phyloP scores from a whole-genome alignment of 1,284 basidiomycete genomes.

The Ceratobasidium sp. region DNA sequence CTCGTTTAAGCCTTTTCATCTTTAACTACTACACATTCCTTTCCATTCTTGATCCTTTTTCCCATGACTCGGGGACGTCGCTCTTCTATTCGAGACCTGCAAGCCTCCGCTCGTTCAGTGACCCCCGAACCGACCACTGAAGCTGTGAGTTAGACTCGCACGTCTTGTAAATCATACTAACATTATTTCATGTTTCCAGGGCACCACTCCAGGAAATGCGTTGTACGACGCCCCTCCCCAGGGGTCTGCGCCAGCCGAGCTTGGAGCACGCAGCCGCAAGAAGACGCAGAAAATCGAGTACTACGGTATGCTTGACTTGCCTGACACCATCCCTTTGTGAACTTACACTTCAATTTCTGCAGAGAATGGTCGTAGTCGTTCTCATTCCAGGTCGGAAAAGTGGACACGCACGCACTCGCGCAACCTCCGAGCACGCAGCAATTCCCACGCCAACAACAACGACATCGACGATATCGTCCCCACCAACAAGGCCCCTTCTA shows the following conservation, averaged over 20 bases:
- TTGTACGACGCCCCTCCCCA: background rate
- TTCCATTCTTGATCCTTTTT: background rate
- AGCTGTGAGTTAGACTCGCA: background rate
- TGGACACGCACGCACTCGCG: background rate
- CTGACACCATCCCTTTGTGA: too few species aligned
- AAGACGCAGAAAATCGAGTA: background rate
- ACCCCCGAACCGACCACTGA: background rate
- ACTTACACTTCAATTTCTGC: background rate
- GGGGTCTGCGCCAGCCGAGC: background rate
- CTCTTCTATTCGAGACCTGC: background rate
- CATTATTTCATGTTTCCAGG: background rate
- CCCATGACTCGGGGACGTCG: slow-evolving; percentile 6
- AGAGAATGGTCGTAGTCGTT: background rate
- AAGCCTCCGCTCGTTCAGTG: background rate
- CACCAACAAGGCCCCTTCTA: background rate
- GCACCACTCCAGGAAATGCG: background rate
- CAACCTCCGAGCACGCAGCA: background rate
- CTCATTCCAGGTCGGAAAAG: background rate
- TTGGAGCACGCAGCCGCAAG: background rate
- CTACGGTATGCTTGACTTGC: background rate
- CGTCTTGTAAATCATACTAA: too few species aligned
- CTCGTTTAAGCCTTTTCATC: background rate
- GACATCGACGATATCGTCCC: background rate
- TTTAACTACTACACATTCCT: background rate
- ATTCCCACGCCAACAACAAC: too few species aligned